Base-by-base conservation (phyloP, 257 asterid species). In the Solanum gracilifrons region DNA sequence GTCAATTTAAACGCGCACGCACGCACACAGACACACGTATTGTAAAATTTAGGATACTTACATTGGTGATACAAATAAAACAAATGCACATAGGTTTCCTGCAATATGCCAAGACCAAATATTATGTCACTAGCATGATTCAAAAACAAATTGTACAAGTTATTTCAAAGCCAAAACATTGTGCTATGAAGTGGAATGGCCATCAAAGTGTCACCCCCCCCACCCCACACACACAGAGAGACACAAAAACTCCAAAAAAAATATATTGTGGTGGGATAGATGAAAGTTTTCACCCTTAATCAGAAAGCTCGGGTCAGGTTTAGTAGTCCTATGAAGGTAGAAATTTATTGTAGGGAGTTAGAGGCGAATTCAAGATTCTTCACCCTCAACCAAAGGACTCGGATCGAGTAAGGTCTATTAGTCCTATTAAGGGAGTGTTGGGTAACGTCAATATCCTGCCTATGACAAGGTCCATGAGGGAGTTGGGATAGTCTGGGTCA, bases 1-100 rank as follows among this genome's bases (percentile, higher is more conserved):
- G 23, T 23, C 85, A 55, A 69, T 66, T 20, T 85, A 51, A 43
- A 68, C 7, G 16, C 21, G 13, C 64, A 18, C 36, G 41, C 10
- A 15, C 37, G 7, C 77, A n/a, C 32, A 37, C 0, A n/a, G 16
- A 27, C 66, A 85, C 5, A 85, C 16, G 9, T 69, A 31, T 48
- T 0, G 6, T 60, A 68, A 16, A 69, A 87, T 64, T n/a, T 85
- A 39, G 66, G 74, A 73, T 23, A 91, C 98, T 96, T 91, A 94
- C 99, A 95, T 92, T 36, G 99, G 99, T 39, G 99, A 95, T 23
- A 96, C 91, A 85, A 96, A 96, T 84, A 96, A 83, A 88, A 92
- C 97, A 89, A 96, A 91, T 43, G 99, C 99, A 82, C 87, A 89
- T 66, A 96, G 89, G 84, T 96, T 96, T 55, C 99, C 98, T 96